phyloP scores from a whole-genome alignment of 768 basidiomycete genomes.

The Pholiota microspora region DNA sequence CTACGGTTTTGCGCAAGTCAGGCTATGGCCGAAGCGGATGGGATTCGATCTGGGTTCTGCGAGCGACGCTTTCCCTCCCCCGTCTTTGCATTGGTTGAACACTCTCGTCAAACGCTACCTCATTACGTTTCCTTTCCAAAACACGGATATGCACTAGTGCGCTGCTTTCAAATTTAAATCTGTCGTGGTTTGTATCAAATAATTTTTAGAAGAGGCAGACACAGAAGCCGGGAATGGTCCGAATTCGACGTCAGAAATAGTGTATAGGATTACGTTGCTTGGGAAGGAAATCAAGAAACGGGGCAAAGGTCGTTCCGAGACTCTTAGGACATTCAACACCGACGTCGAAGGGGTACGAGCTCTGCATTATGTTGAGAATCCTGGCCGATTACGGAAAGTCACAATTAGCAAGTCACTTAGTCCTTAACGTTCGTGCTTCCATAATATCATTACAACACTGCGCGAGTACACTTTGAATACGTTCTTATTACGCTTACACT shows the following conservation, averaged over 20 bases:
- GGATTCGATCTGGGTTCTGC: neutral
- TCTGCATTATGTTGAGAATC: neutral
- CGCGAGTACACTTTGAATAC: neutral
- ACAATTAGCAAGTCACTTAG: no score
- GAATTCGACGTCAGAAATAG: neutral
- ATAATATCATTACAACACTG: neutral
- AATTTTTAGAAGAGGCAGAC: neutral
- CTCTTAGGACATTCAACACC: neutral
- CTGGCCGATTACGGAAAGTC: no score
- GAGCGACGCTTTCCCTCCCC: neutral
- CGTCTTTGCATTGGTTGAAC: neutral
- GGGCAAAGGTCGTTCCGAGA: neutral
- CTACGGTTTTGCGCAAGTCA: neutral
- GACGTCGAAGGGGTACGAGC: neutral
- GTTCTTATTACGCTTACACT: conserved; percentile 6
- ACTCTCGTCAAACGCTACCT: conserved; percentile 26
- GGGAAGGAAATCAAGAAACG: neutral
- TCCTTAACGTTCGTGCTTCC: no score
- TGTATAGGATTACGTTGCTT: neutral
- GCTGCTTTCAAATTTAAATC: neutral
- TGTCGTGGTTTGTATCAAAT: neutral
- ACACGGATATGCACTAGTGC: conserved; percentile 19
- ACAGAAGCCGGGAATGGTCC: no score
- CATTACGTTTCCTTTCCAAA: conserved; percentile 36
- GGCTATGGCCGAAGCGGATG: neutral